Conservation (phyloP, 306 rosid species). For the barrel medic (Medicago truncatula) region MtrunA17r5.0-ANR NC_053043.1:18849001-18849500, state of each 20-base stretch:
- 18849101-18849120: conserved; percentile 52
- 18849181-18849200: conserved; percentile 51
- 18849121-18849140: conserved; percentile 49
- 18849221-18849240: conserved; percentile 25
- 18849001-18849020: conserved; percentile 49
- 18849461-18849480: conserved; percentile 69
- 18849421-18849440: conserved; percentile 55
- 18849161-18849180: conserved; percentile 41
- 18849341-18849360: conserved; percentile 59
- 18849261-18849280: neutral
- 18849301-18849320: conserved; percentile 26
- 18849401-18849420: conserved; percentile 63
- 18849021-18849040: conserved; percentile 59
- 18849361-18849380: conserved; percentile 55
- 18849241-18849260: neutral
- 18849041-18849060: conserved; percentile 37
- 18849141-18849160: conserved; percentile 45
- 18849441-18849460: conserved; percentile 93
- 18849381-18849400: conserved; percentile 69
- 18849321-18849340: conserved; percentile 69
- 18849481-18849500: conserved; percentile 93
- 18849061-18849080: conserved; percentile 39
- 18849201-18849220: conserved; percentile 45
- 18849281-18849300: neutral
- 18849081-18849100: conserved; percentile 64